These are phyloP conservation scores for Polyporus arcularius DNA, from an alignment of 768 basidiomycete genomes.

Conservation along the genomic window DNA sequence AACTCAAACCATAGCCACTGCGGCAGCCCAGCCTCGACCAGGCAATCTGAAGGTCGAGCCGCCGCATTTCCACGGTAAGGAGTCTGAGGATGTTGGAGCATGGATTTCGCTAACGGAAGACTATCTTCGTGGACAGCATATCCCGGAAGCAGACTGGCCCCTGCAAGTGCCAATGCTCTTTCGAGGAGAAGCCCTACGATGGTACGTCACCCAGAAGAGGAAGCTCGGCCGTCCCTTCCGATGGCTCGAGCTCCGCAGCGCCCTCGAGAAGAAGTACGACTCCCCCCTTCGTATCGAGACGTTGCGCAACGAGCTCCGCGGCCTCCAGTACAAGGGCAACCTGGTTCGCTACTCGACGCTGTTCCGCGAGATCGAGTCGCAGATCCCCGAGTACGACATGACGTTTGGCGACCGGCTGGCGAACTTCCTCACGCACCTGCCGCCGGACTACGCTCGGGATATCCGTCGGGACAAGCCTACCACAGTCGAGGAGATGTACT, in stretches of 20 bases:
- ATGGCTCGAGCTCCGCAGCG: conserved; percentile 4
- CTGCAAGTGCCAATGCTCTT: conserved; percentile 13
- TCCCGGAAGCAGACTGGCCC: conserved; percentile 3
- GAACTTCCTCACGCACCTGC: conserved; percentile 2
- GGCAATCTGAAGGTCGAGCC: conserved; percentile 1
- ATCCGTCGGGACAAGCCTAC: conserved; percentile 9
- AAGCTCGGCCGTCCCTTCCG: background rate
- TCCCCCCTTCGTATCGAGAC: conserved; percentile 6
- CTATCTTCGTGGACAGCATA: conserved; percentile 1
- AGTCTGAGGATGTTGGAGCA: conserved; percentile 2
- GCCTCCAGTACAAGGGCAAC: conserved; percentile 1
- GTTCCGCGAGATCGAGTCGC: conserved; percentile 8
- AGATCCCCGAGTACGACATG: conserved; percentile 7
- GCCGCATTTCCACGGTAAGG: conserved; percentile 4
- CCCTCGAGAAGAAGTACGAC: conserved; percentile 1
- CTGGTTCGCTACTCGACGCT: background rate
- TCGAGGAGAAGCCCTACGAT: background rate
- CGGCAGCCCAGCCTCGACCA: too few species aligned
- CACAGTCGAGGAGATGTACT: conserved; percentile 5
- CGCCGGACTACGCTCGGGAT: conserved; percentile 1
- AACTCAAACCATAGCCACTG: background rate
- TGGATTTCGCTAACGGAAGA: conserved; percentile 3
- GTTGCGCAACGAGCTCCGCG: conserved; percentile 1
- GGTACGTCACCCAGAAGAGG: conserved; percentile 5
- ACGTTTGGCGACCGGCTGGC: conserved; percentile 5